phyloP scores from a whole-genome alignment of 768 basidiomycete genomes.

The Phallus indusiatus region DNA sequence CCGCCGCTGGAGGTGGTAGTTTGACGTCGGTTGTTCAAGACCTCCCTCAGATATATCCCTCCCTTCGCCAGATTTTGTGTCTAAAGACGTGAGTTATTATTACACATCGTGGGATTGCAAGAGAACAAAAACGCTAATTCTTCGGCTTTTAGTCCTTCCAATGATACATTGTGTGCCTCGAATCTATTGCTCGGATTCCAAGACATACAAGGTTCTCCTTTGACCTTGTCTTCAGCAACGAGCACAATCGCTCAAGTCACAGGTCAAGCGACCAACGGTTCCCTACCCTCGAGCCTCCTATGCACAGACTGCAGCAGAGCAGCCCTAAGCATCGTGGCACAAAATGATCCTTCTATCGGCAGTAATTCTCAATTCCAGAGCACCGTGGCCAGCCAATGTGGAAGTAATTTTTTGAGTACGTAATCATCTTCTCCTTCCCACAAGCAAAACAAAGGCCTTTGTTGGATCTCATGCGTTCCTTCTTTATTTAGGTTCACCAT shows the following conservation, averaged over 20 bases:
- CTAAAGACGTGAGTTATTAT: conserved; percentile 48
- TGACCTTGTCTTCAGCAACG: conserved; percentile 13
- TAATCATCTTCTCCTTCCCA: background rate
- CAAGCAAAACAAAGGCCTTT: background rate
- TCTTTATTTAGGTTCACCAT: conserved; percentile 17
- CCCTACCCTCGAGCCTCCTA: conserved; percentile 16
- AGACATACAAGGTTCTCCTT: conserved; percentile 18
- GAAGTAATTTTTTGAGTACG: conserved; percentile 23
- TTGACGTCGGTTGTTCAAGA: conserved; percentile 21
- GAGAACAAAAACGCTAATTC: conserved; percentile 6
- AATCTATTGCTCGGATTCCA: conserved; percentile 49
- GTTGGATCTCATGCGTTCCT: background rate
- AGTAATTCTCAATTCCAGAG: conserved; percentile 11
- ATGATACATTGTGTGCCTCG: conserved; percentile 43
- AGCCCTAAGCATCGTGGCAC: conserved; percentile 20
- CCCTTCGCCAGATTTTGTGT: conserved; percentile 46
- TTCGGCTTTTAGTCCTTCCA: conserved; percentile 21
- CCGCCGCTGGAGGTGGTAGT: background rate
- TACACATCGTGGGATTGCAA: background rate
- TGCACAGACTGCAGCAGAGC: conserved; percentile 28
- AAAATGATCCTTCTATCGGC: conserved; percentile 16
- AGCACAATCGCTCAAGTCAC: conserved; percentile 10
- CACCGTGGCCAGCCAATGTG: conserved; percentile 18
- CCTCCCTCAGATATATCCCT: conserved; percentile 49
- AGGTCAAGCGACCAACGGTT: background rate